Conservation (phyloP, 352 stramenopile species). For the Pilasporangium apinafurcum region DNA sequence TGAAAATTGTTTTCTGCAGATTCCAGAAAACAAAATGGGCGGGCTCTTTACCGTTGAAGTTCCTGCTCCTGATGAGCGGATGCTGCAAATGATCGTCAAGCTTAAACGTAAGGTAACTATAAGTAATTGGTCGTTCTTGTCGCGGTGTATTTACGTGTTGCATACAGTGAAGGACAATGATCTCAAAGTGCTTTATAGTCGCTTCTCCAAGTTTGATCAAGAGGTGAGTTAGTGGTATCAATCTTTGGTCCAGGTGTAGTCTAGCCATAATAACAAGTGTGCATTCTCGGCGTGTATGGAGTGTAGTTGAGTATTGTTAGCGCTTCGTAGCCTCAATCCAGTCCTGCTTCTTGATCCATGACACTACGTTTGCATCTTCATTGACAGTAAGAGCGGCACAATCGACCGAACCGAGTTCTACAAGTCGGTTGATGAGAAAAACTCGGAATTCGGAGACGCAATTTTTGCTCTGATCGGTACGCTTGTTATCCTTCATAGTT, state of each 20-base stretch:
- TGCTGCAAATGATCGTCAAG: conserved; percentile 64
- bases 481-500: not conserved
- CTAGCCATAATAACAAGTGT: too few relatives aligned
- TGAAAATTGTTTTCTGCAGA: too few relatives aligned
- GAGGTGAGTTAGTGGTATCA: too few relatives aligned
- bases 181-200: conserved; percentile 37
- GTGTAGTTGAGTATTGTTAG: too few relatives aligned
- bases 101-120: conserved; percentile 33
- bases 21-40: too few relatives aligned
- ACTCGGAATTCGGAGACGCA: conserved; percentile 62
- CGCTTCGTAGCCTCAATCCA: too few relatives aligned
- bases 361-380: too few relatives aligned
- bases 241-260: too few relatives aligned
- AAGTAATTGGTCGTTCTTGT: not conserved
- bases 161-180: conserved; percentile 51
- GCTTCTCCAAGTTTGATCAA: conserved; percentile 59
- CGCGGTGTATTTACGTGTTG: not conserved
- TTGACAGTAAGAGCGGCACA: conserved; percentile 57
- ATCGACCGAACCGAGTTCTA: conserved; percentile 72
- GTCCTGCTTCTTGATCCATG: too few relatives aligned
- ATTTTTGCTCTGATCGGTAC: conserved; percentile 66
- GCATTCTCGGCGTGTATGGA: too few relatives aligned
- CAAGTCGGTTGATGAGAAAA: conserved; percentile 56
- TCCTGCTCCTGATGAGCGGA: conserved; percentile 52
- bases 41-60: conserved; percentile 38